Evolutionary conservation across 768 basidiomycete genomes (phyloP).

Genomic region (Mycena kentingensis): DNA sequence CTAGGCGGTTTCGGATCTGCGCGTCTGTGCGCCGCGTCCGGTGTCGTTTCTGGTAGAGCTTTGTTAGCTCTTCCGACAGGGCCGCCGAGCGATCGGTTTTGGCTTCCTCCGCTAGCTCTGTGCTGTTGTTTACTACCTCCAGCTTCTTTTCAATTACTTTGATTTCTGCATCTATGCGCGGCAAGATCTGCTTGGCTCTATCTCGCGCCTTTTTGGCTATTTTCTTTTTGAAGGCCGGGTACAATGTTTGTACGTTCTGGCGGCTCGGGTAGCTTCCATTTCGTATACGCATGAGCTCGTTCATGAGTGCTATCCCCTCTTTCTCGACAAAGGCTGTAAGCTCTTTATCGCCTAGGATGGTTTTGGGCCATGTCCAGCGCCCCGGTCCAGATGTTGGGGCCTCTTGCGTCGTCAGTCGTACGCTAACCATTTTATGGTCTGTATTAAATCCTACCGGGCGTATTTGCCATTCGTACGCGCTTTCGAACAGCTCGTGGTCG

Average conservation of each 20-base stretch:
- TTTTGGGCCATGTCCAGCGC: conserved; percentile 10
- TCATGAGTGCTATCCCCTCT: background rate
- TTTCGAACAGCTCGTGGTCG: background rate
- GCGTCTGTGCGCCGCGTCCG: background rate
- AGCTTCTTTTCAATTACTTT: conserved; percentile 5
- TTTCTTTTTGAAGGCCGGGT: conserved; percentile 5
- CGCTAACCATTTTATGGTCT: conserved; percentile 1
- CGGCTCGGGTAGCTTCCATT: background rate
- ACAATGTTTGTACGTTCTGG: conserved; percentile 11
- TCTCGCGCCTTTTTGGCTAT: conserved; percentile 2
- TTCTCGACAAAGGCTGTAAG: conserved; percentile 1
- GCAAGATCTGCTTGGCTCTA: conserved; percentile 3
- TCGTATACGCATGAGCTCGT: background rate
- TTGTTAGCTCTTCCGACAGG: background rate
- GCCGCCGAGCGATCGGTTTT: background rate
- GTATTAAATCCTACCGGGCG: background rate
- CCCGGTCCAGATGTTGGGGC: conserved; percentile 8
- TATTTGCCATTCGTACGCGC: conserved; percentile 14
- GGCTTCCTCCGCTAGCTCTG: background rate
- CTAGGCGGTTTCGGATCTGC: background rate
- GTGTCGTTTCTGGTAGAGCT: background rate
- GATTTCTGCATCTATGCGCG: background rate
- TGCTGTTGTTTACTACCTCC: background rate
- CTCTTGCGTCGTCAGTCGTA: background rate
- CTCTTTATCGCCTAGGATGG: conserved; percentile 1